A percentile compares a stretch with the other conserved stretches of the same genome.
Conservation (phyloP, 139 green algal species). For the Coccomyxa sp. region DNA sequence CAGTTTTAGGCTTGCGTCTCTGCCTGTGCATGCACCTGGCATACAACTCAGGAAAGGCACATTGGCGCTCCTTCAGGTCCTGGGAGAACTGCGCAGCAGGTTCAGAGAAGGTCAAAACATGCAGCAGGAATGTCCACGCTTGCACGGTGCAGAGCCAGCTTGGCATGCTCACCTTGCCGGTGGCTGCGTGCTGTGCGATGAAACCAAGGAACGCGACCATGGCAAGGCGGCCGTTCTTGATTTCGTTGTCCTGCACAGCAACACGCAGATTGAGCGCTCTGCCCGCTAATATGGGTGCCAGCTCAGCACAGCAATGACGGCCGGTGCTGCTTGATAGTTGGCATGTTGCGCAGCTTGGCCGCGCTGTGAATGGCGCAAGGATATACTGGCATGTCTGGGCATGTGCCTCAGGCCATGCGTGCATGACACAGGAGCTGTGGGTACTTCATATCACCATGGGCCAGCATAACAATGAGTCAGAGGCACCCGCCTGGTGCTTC, state of each 20-base stretch:
- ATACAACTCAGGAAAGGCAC: neutral
- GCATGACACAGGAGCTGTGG: no score
- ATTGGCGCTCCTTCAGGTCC: neutral
- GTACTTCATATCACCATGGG: no score
- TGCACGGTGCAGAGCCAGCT: neutral
- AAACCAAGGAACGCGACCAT: slow-evolving; percentile 72
- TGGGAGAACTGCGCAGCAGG: neutral
- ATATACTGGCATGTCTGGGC: no score
- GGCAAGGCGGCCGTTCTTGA: slow-evolving; percentile 74
- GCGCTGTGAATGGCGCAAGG: no score
- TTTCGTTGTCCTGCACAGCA: slow-evolving; percentile 66
- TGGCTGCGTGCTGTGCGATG: slow-evolving; percentile 76
- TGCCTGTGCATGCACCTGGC: neutral
- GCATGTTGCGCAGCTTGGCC: no score
- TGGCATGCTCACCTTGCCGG: slow-evolving; percentile 15
- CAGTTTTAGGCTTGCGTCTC: neutral
- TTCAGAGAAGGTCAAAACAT: neutral
- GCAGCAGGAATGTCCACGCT: neutral
- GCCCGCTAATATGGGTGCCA: no score
- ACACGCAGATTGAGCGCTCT: no score
- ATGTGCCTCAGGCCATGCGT: no score
- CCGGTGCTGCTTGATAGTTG: no score
- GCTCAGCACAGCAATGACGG: no score
- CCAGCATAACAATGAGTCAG: no score
- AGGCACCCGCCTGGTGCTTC: no score